Evolutionary conservation across 805 yeast genomes (phyloP), one percentile per base, ranked within the genome.

Genomic region (Candida chilensis): DNA sequence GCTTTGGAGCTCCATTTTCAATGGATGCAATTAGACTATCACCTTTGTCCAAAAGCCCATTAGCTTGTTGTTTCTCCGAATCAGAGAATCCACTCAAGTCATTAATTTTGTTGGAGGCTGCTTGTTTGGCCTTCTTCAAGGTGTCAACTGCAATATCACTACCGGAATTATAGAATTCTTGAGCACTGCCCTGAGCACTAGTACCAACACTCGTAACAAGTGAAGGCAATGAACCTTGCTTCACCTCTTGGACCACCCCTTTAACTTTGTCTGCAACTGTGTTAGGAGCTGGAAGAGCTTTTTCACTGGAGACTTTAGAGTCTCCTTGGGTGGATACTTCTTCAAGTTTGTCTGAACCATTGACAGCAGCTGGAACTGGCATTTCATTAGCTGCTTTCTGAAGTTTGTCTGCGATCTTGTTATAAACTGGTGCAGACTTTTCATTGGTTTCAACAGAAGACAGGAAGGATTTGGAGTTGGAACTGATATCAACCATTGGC

Each of bases 211-310:
- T n/a, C n/a, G n/a, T n/a, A n/a, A n/a, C n/a, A n/a, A n/a, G n/a
- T n/a, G n/a, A n/a, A n/a, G n/a, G n/a, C n/a, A n/a, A n/a, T n/a
- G n/a, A n/a, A n/a, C n/a, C n/a, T n/a, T n/a, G n/a, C n/a, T 39
- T 37, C 32, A 39, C 42, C 14, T 40, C 36, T 7, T 36, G 35
- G n/a, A 46, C 38, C 17, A 37, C 34, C 10, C 28, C 36, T 28
- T 36, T 31, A 31, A 39, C 38, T 27, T 37, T 30, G 27, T 37
- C 43, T 17, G 41, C 39, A 11, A 27, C 30, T 4, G 16, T 17
- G 16, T 27, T 15, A 9, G 34, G 11, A 8, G 20, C 31, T 10
- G 16, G 15, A 9, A 17, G 18, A 15, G 25, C 25, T 11, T 24
- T 29, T 8, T 20, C 20, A 5, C 25, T 6, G 13, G 28, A 28